Percentiles rank a stretch among this genome's conserved stretches.
phyloP scores from a whole-genome alignment of 495 filamentous ascomycete genomes.

The Neurospora sp. region DNA sequence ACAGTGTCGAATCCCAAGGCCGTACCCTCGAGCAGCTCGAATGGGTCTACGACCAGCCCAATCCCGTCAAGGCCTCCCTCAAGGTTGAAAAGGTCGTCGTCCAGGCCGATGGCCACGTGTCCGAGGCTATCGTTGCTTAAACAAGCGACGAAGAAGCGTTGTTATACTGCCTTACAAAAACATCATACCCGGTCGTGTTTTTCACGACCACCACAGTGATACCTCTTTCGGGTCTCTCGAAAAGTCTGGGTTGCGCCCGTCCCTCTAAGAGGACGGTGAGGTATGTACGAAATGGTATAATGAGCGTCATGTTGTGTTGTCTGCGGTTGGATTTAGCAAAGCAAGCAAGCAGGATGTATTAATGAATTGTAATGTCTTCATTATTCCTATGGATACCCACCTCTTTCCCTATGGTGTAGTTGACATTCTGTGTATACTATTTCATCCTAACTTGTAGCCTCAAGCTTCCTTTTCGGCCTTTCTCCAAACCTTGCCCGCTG shows the following conservation, averaged over 20 bases:
- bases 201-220: background rate
- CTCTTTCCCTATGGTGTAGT: background rate
- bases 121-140: conserved; percentile 36
- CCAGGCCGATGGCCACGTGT: conserved; percentile 40
- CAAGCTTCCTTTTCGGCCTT: background rate
- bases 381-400: background rate
- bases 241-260: background rate
- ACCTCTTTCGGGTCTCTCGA: background rate
- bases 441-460: background rate
- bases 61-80: conserved; percentile 41
- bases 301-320: background rate
- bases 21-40: conserved; percentile 43
- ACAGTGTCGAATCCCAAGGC: conserved; percentile 39
- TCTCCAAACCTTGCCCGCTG: background rate
- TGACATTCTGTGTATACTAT: background rate
- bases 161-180: background rate
- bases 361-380: background rate
- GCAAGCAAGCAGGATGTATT: background rate
- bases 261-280: background rate
- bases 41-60: conserved; percentile 40
- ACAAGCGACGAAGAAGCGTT: background rate
- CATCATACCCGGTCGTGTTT: background rate
- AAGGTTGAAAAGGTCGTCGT: conserved; percentile 46
- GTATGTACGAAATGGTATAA: background rate
- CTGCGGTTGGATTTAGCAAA: background rate